These are phyloP conservation scores for Linderniella brevidens DNA, from an alignment of 257 asterid genomes.

Conservation along the genomic window DNA sequence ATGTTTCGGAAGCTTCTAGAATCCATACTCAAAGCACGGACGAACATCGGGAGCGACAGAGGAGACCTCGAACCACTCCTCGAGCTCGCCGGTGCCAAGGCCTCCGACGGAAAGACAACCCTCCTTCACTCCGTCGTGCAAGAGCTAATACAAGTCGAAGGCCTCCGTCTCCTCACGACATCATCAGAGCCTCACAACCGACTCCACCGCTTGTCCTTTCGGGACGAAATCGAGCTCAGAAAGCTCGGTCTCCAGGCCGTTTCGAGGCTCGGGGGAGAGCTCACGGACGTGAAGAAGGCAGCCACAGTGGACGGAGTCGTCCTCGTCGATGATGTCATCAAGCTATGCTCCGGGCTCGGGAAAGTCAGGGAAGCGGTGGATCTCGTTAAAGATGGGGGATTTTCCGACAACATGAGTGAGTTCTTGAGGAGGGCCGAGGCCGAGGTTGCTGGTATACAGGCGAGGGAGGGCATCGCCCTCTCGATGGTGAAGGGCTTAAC, in stretches of 20 bases:
- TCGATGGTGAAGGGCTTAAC: constrained; percentile 36
- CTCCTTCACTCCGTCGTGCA: constrained; percentile 72
- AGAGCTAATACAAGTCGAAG: constrained; percentile 82
- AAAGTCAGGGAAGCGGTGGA: constrained; percentile 7
- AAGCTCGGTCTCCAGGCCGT: constrained; percentile 69
- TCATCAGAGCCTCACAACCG: constrained; percentile 34
- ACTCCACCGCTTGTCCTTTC: constrained; percentile 31
- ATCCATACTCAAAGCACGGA: constrained; percentile 91
- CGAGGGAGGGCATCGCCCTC: constrained; percentile 26
- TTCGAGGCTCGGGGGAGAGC: constrained; percentile 55
- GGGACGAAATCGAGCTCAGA: not conserved
- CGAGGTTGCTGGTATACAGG: constrained; percentile 21
- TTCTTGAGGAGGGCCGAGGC: constrained; percentile 26
- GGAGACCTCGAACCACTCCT: constrained; percentile 85
- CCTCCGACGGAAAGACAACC: constrained; percentile 81
- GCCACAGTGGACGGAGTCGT: constrained; percentile 29
- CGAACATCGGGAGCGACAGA: constrained; percentile 86
- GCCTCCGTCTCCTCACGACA: constrained; percentile 53
- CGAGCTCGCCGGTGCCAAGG: constrained; percentile 79
- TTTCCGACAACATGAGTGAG: constrained; percentile 20
- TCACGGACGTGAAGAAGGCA: constrained; percentile 55
- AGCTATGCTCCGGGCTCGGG: constrained; percentile 3
- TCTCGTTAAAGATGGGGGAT: constrained; percentile 5
- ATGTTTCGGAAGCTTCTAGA: constrained; percentile 83
- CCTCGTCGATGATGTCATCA: not conserved